Evolutionary conservation across 1,284 basidiomycete genomes (phyloP).

Genomic region (Marasmius sp.): DNA sequence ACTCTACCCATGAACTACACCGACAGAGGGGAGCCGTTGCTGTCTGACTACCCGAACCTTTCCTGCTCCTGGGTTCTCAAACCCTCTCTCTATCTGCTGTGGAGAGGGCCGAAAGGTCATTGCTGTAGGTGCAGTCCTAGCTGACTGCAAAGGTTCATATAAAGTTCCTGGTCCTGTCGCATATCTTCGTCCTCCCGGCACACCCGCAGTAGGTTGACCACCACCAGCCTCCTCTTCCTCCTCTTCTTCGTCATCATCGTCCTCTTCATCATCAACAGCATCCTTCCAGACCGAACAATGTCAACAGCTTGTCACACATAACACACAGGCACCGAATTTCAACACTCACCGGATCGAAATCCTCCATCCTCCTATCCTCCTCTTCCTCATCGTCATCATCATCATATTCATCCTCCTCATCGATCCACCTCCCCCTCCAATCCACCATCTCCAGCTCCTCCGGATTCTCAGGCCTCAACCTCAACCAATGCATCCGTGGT

Average conservation of each 20-base stretch:
- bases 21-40: conserved; percentile 4
- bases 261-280: conserved; percentile 60
- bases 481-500: conserved; percentile 96
- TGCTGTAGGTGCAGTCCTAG: conserved; percentile 46
- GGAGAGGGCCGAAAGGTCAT: neutral
- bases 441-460: conserved; percentile 86
- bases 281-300: conserved; percentile 39
- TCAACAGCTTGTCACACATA: conserved; percentile 24
- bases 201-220: conserved; percentile 19
- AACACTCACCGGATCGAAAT: conserved; percentile 67
- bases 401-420: conserved; percentile 55
- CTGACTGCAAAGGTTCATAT: conserved; percentile 32
- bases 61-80: neutral
- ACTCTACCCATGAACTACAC: neutral
- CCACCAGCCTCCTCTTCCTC: conserved; percentile 38
- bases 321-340: too few species aligned
- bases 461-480: conserved; percentile 78
- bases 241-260: conserved; percentile 54
- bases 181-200: conserved; percentile 3
- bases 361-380: conserved; percentile 75
- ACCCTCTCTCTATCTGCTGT: conserved; percentile 1
- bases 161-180: neutral
- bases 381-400: conserved; percentile 65
- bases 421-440: conserved; percentile 84
- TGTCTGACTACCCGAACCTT: conserved; percentile 7